phyloP scores from a whole-genome alignment of 2,329 filamentous ascomycete species.

The Fusarium haematococcum region DNA sequence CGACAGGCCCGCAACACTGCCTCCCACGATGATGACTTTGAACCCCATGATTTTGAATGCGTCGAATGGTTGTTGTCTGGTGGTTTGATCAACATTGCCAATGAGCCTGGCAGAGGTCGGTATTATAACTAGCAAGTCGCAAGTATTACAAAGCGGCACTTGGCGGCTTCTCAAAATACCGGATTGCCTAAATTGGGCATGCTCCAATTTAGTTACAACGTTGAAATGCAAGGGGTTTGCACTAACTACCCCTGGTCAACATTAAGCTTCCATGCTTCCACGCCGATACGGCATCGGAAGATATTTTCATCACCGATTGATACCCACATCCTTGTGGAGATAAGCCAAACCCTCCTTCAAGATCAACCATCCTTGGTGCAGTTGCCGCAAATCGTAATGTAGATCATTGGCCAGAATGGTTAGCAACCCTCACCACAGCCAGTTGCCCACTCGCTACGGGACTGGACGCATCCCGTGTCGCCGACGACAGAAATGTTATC shows the following conservation, averaged over 20 bases:
- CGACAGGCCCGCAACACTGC: slow-evolving; percentile 19
- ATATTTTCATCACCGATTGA: not conserved
- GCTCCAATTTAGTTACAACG: not conserved
- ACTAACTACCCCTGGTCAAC: not conserved
- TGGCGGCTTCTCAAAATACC: not conserved
- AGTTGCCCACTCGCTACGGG: not conserved
- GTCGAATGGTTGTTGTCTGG: not conserved
- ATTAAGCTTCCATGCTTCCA: not conserved
- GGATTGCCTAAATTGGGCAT: not conserved
- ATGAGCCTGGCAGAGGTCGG: not conserved
- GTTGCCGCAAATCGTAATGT: not conserved
- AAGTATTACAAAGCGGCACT: not conserved
- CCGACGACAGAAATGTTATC: not conserved
- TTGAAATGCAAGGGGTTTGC: not conserved
- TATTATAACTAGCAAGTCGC: not conserved
- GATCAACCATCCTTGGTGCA: not conserved
- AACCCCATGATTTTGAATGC: not conserved
- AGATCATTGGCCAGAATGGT: not conserved
- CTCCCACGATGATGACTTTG: slow-evolving; percentile 21
- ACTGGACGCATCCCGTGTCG: not conserved
- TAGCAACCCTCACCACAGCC: not conserved
- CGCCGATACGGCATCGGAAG: not conserved
- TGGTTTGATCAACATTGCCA: not conserved
- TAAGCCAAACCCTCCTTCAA: too few species aligned
- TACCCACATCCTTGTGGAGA: not conserved